A percentile compares a stretch with the other conserved stretches of the same genome.
Evolutionary conservation across 768 basidiomycete species (phyloP).

Genomic region (Phaffia australis): DNA sequence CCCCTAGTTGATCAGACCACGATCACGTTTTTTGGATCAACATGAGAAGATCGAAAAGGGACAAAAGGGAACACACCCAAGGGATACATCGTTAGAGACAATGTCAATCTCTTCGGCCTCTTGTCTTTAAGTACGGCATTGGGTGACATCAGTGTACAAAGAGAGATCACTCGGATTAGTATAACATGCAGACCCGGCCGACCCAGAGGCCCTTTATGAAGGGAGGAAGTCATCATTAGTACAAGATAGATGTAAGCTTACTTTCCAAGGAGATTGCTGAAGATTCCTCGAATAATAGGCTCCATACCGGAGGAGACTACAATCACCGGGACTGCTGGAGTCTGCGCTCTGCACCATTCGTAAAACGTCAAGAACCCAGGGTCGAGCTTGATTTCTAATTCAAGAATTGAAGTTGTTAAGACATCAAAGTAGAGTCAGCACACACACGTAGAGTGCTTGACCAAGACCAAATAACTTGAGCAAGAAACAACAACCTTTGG

Average conservation of each 20-base stretch:
- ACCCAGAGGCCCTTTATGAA: not conserved
- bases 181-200: not conserved
- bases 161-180: not conserved
- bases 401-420: not conserved
- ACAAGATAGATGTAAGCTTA: not conserved
- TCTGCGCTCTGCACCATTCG: conserved; percentile 66
- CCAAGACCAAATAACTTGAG: not conserved
- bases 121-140: conserved; percentile 32
- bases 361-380: conserved; percentile 80
- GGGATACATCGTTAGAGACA: conserved; percentile 74
- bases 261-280: conserved; percentile 65
- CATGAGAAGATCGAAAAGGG: not conserved
- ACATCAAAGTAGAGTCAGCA: not conserved
- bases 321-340: conserved; percentile 61
- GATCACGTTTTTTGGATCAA: not conserved
- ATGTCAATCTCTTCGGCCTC: conserved; percentile 69
- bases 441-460: not conserved
- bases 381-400: conserved; percentile 61
- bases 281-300: conserved; percentile 79
- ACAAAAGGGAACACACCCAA: conserved; percentile 45
- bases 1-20: not conserved
- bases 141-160: not conserved
- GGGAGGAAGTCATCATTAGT: not conserved
- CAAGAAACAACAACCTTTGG: conserved; percentile 12
- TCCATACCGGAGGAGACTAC: conserved; percentile 94